Conservation (phyloP, 2,329 filamentous ascomycete species). For the Leptographium procerum region DNA sequence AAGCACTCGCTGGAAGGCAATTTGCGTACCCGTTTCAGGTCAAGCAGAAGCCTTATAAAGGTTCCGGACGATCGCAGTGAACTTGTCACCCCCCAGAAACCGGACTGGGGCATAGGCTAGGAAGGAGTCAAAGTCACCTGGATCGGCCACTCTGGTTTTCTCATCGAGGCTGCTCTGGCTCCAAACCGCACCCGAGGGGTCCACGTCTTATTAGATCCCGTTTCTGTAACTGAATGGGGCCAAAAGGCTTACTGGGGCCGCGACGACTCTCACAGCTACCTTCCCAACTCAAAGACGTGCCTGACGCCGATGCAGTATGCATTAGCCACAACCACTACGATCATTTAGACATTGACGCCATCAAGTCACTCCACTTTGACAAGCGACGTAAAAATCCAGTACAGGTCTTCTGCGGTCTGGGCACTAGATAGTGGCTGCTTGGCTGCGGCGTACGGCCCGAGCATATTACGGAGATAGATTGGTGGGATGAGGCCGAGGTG, state of each 20-base stretch:
- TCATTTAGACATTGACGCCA: slow-evolving; percentile 35
- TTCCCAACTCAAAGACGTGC: slow-evolving; percentile 35
- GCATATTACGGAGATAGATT: slow-evolving; percentile 60
- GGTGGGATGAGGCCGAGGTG: slow-evolving; percentile 52
- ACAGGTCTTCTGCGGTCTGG: slow-evolving; percentile 58
- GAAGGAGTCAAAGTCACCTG: slow-evolving; percentile 52
- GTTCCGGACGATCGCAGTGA: slow-evolving; percentile 2
- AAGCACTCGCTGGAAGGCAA: neutral
- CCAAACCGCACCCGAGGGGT: slow-evolving; percentile 27
- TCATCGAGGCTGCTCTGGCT: slow-evolving; percentile 53
- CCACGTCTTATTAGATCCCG: slow-evolving; percentile 33
- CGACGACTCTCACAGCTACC: slow-evolving; percentile 40
- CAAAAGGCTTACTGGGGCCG: slow-evolving; percentile 28
- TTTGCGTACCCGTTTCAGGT: neutral
- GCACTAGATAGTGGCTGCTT: slow-evolving; percentile 55
- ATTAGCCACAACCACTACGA: slow-evolving; percentile 48
- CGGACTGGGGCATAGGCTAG: slow-evolving; percentile 2
- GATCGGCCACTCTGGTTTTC: slow-evolving; percentile 90
- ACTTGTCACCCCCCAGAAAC: neutral
- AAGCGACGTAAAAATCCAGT: slow-evolving; percentile 13
- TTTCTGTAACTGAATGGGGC: slow-evolving; percentile 37
- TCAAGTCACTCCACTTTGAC: slow-evolving; percentile 27
- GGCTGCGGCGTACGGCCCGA: slow-evolving; percentile 35
- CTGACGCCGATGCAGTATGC: slow-evolving; percentile 36
- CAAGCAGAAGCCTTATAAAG: slow-evolving; percentile 4